Percentiles rank a stretch among this genome's conserved stretches.
Conservation (phyloP, 352 stramenopile species). For the Globisporangium radiosum region DNA sequence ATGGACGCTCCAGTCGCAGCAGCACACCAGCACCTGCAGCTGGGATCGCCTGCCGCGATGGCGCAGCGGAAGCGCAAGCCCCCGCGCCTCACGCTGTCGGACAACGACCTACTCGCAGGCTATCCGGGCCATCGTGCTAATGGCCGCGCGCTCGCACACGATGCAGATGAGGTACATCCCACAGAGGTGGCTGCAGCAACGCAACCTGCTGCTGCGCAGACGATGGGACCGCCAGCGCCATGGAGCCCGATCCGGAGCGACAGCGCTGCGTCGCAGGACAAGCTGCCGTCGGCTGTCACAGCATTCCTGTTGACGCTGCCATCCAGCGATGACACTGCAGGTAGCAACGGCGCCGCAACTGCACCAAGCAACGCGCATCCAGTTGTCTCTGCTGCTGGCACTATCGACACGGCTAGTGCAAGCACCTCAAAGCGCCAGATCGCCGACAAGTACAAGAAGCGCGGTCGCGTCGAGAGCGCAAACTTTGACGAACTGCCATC, state of each 20-base stretch:
- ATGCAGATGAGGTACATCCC: background rate
- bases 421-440: background rate
- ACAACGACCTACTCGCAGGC: background rate
- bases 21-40: too few relatives aligned
- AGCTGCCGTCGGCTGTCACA: background rate
- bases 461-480: conserved; percentile 59
- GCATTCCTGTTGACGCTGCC: conserved; percentile 5
- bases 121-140: too few relatives aligned
- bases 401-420: too few relatives aligned
- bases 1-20: too few relatives aligned
- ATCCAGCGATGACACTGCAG: background rate
- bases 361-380: background rate
- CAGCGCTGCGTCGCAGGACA: background rate
- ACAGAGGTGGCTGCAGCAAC: background rate
- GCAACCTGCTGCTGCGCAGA: background rate
- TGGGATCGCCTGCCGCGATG: background rate
- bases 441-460: conserved; percentile 47
- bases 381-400: too few relatives aligned
- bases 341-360: background rate
- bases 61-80: conserved; percentile 8
- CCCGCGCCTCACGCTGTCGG: conserved; percentile 9
- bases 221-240: background rate
- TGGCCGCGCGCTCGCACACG: background rate
- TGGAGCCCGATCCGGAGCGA: conserved; percentile 4
- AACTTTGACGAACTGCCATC: conserved; percentile 25